Percentiles rank a stretch among this genome's conserved stretches.
Conservation (phyloP, 345 rosid species). For the Cardamine occulta region DNA sequence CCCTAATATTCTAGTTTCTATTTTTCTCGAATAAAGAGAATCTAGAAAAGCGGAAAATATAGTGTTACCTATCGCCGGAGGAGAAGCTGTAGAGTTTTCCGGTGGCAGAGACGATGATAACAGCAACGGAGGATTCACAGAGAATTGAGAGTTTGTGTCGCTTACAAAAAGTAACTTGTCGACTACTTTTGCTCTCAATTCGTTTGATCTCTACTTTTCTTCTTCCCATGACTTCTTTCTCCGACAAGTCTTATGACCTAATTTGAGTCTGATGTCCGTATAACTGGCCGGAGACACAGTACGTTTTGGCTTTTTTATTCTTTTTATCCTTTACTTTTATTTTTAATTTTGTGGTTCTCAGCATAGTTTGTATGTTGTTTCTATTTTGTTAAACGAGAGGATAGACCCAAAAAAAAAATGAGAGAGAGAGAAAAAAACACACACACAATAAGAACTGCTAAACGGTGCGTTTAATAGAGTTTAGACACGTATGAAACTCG, state of each 20-base stretch:
- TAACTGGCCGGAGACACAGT: constrained; percentile 4
- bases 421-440: background rate
- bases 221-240: constrained; percentile 51
- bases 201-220: constrained; percentile 67
- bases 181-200: constrained; percentile 64
- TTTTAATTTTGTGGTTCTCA: background rate
- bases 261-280: constrained; percentile 5
- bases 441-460: background rate
- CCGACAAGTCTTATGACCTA: constrained; percentile 22
- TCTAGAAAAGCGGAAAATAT: background rate
- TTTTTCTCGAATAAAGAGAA: background rate
- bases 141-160: constrained; percentile 70
- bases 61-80: constrained; percentile 51
- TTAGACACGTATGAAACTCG: constrained; percentile 14
- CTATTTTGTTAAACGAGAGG: background rate
- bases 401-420: background rate
- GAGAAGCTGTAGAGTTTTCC: constrained; percentile 62
- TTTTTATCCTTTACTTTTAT: background rate
- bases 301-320: background rate
- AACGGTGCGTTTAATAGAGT: background rate
- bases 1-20: constrained; percentile 3
- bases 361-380: background rate
- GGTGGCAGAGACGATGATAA: constrained; percentile 59
- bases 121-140: constrained; percentile 62
- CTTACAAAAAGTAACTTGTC: constrained; percentile 77